Conservation (phyloP, 305 asterid species). For the Fraxinus baroniana region DNA sequence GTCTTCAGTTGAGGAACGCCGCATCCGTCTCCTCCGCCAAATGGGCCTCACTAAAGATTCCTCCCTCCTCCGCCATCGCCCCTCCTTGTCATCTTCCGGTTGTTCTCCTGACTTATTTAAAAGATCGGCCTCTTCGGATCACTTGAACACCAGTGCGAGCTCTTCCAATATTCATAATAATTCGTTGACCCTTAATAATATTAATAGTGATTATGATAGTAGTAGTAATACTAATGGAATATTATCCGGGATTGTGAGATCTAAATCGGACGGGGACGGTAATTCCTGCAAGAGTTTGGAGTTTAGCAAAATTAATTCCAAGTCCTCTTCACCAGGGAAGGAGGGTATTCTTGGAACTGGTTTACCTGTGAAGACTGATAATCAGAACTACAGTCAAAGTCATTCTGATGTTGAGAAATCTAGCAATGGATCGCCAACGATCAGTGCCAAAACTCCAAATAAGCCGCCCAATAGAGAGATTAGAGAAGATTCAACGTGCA, state of each 20-base stretch:
- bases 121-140: slow-evolving; percentile 26
- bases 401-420: slow-evolving; percentile 37
- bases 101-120: background rate
- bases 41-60: slow-evolving; percentile 84
- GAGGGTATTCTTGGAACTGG: slow-evolving; percentile 26
- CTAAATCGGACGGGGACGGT: slow-evolving; percentile 57
- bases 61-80: slow-evolving; percentile 56
- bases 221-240: background rate
- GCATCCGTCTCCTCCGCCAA: slow-evolving; percentile 63
- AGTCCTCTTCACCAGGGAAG: background rate
- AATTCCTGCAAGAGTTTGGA: slow-evolving; percentile 27
- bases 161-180: slow-evolving; percentile 8
- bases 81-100: slow-evolving; percentile 39
- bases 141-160: slow-evolving; percentile 33
- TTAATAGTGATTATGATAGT: slow-evolving; percentile 17
- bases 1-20: slow-evolving; percentile 84
- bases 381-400: slow-evolving; percentile 22
- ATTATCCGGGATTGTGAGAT: slow-evolving; percentile 46
- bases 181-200: slow-evolving; percentile 1
- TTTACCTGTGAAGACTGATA: slow-evolving; percentile 41
- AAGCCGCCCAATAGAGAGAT: slow-evolving; percentile 69
- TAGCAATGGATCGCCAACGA: slow-evolving; percentile 41
- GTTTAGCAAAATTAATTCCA: slow-evolving; percentile 24
- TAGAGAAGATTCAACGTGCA: slow-evolving; percentile 34
- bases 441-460: slow-evolving; percentile 38